Percentiles rank a stretch among this genome's conserved stretches.
phyloP scores from a whole-genome alignment of 2,329 filamentous ascomycete genomes.

The Clarireedia monteithiana region DNA sequence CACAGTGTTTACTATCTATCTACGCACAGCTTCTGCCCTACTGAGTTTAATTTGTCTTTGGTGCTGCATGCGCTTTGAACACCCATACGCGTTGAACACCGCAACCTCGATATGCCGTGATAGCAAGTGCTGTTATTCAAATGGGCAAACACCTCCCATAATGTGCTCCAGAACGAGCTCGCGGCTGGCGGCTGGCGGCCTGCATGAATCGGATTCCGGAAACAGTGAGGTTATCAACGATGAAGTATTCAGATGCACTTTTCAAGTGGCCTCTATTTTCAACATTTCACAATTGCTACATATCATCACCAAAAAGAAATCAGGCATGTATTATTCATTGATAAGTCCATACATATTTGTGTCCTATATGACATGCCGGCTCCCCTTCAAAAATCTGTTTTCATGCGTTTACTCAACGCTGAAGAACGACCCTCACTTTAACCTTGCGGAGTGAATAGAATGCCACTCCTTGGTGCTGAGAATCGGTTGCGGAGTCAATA shows the following conservation, averaged over 20 bases:
- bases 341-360: neutral
- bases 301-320: neutral
- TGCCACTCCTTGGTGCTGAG: slow-evolving; percentile 64
- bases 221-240: no score
- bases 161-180: no score
- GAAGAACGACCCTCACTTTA: slow-evolving; percentile 56
- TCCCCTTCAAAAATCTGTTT: neutral
- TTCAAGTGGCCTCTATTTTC: neutral
- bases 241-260: neutral
- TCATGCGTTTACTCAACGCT: neutral
- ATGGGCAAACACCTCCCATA: no score
- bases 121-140: neutral
- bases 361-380: neutral
- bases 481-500: slow-evolving; percentile 52
- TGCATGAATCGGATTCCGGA: no score
- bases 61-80: neutral
- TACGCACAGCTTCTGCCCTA: no score
- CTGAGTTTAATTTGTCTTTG: no score
- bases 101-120: neutral
- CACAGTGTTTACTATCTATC: no score
- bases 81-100: neutral
- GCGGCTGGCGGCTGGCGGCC: no score
- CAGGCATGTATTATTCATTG: neutral
- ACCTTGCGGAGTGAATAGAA: slow-evolving; percentile 49
- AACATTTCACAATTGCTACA: neutral